Evolutionary conservation across 2,329 filamentous ascomycete species (phyloP), one percentile per base, ranked within the genome.

Genomic region (Penicillium nordicum): DNA sequence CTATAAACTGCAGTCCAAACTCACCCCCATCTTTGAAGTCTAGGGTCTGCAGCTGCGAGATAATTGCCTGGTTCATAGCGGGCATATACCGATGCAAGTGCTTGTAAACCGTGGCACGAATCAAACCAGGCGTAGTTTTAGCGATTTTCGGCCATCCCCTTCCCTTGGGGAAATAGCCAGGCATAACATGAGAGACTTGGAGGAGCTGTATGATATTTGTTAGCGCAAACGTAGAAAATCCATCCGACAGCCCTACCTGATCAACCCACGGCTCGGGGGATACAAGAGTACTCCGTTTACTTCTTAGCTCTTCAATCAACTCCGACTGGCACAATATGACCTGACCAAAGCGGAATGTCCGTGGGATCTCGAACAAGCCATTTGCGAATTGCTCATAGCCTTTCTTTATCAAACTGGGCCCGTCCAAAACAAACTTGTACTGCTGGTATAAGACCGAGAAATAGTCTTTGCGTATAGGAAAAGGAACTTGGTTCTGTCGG

Each of bases 101-200:
- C 27, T 63, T 64, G 27, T 57, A 48, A 9, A 61, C 60, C 3
- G 57, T 64, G n/a, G 52, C 60, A 2, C 63, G 60, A 38, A 65
- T 64, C 23, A 65, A 10, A 11, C 63, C 63, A 1, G 63, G 60
- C 11, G 62, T 65, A 8, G 60, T 64, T 40, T 64, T 65, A 14
- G 62, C 63, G 38, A 65, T 62, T n/a, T 59, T 57, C n/a, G 63
- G 63, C 63, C 63, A 65, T 21, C 62, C 62, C 25, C 50, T 54
- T 1, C 30, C 62, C 10, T 49, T 49, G 5, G 57, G 63, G 16
- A 65, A 65, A 37, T 64, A 65, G 0, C 63, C 62, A 27, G 63
- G 58, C 63, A 65, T 69, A 59, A 82, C 80, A 4, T 65, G 53
- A 1, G 82, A 77, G 32, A 64, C 60, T 18, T 67, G 62, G 3